Percentiles rank a stretch among this genome's conserved stretches.
These are phyloP conservation scores for Jackrogersella multiformis DNA, from an alignment of 495 filamentous ascomycete genomes.

Conservation along the genomic window DNA sequence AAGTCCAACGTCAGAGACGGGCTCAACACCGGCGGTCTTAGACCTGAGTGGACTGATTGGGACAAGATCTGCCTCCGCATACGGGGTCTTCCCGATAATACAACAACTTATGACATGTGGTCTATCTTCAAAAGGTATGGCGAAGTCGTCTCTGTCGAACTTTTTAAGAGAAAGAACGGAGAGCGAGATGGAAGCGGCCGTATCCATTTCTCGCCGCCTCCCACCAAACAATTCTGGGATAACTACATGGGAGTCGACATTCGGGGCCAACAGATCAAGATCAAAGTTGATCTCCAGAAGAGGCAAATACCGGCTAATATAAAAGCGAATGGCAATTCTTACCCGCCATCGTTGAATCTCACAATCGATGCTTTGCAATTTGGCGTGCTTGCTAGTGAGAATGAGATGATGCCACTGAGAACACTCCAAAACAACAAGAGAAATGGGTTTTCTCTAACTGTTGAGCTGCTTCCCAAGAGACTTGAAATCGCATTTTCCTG, in stretches of 20 bases:
- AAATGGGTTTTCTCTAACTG: constrained; percentile 41
- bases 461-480: constrained; percentile 56
- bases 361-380: constrained; percentile 55
- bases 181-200: constrained; percentile 29
- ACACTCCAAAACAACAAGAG: constrained; percentile 47
- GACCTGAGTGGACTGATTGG: constrained; percentile 39
- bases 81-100: constrained; percentile 32
- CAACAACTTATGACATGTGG: constrained; percentile 43
- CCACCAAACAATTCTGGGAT: constrained; percentile 36
- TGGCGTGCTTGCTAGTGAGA: constrained; percentile 57
- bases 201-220: constrained; percentile 53
- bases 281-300: constrained; percentile 19
- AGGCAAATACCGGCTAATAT: not conserved
- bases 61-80: constrained; percentile 40
- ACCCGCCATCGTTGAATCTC: constrained; percentile 46
- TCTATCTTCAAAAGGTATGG: constrained; percentile 42
- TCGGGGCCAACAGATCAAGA: constrained; percentile 9
- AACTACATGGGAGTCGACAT: constrained; percentile 19
- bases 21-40: constrained; percentile 20
- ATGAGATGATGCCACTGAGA: constrained; percentile 58
- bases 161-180: constrained; percentile 38
- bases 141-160: constrained; percentile 47
- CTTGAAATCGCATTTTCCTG: constrained; percentile 57
- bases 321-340: constrained; percentile 35
- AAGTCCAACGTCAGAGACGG: not conserved